A percentile compares a stretch with the other conserved stretches of the same genome.
Conservation (phyloP, 2,329 filamentous ascomycete genomes). For the Cladorrhinum sp. region DNA sequence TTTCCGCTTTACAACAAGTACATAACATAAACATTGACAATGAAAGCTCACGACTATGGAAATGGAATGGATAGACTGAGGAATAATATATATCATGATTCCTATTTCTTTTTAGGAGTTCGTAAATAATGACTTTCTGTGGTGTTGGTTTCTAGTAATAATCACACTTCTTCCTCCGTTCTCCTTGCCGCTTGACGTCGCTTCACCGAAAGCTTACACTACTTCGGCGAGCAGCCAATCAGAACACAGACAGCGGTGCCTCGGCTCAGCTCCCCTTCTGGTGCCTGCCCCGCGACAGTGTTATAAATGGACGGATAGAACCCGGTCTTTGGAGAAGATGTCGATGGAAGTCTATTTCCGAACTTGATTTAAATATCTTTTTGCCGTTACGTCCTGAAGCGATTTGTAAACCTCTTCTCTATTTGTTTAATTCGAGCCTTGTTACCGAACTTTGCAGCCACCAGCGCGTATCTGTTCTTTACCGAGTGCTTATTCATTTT, state of each 20-base stretch:
- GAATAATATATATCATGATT: not conserved
- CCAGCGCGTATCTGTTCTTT: not conserved
- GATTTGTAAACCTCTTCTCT: not conserved
- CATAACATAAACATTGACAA: not conserved
- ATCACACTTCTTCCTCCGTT: no score
- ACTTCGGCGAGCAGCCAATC: constrained; percentile 26
- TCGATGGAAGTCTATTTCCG: not conserved
- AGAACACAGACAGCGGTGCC: constrained; percentile 11
- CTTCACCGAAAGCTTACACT: constrained; percentile 17
- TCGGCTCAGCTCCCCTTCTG: constrained; percentile 23
- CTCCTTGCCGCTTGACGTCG: constrained; percentile 20
- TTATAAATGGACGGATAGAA: not conserved
- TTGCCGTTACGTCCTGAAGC: not conserved
- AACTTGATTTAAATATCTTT: not conserved
- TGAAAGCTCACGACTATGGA: constrained; percentile 10
- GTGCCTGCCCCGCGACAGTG: constrained; percentile 19
- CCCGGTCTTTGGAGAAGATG: not conserved
- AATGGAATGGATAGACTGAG: constrained; percentile 4
- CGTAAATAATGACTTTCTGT: no score
- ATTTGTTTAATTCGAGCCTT: not conserved
- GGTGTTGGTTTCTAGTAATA: no score
- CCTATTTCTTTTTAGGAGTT: no score
- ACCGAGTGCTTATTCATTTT: not conserved
- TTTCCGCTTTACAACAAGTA: not conserved
- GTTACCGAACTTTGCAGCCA: not conserved